Conservation (phyloP, 495 filamentous ascomycete species). For the Antarctomyces pellizariae region DNA sequence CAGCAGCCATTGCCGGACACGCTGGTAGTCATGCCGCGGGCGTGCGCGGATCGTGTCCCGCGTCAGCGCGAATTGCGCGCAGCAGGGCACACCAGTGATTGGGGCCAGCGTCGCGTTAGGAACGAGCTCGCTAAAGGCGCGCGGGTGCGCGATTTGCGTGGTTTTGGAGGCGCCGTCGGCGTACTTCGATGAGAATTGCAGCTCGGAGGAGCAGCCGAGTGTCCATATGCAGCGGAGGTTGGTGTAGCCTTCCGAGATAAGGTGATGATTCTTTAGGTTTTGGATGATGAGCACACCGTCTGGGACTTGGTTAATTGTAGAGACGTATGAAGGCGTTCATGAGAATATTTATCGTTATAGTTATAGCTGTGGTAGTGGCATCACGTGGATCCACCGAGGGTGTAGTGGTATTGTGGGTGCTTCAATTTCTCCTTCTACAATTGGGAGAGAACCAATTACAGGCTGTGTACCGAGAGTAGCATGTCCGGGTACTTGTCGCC, state of each 20-base stretch:
- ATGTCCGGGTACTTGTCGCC: no score
- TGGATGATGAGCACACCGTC: conserved; percentile 22
- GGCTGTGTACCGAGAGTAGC: no score
- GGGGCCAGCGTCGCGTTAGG: conserved; percentile 16
- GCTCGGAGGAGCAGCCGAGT: conserved; percentile 27
- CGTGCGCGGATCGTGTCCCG: conserved; percentile 19
- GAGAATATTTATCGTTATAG: no score
- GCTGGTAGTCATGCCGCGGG: conserved; percentile 18
- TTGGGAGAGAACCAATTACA: no score
- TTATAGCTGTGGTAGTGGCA: no score
- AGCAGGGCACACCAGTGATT: conserved; percentile 19
- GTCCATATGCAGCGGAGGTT: conserved; percentile 41
- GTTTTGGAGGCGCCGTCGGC: not conserved
- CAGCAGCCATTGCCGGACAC: conserved; percentile 18
- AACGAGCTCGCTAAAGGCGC: conserved; percentile 6
- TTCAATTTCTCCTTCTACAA: no score
- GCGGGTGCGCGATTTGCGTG: no score
- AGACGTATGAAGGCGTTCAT: no score
- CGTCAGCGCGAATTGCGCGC: conserved; percentile 25
- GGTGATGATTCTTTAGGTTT: conserved; percentile 27
- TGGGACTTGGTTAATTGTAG: no score
- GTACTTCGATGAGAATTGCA: conserved; percentile 3
- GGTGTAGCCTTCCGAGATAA: conserved; percentile 31
- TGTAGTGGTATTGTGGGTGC: no score
- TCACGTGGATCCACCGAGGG: no score